These are phyloP conservation scores for Cytospora piceae DNA, from an alignment of 2,329 filamentous ascomycete genomes.

Conservation along the genomic window DNA sequence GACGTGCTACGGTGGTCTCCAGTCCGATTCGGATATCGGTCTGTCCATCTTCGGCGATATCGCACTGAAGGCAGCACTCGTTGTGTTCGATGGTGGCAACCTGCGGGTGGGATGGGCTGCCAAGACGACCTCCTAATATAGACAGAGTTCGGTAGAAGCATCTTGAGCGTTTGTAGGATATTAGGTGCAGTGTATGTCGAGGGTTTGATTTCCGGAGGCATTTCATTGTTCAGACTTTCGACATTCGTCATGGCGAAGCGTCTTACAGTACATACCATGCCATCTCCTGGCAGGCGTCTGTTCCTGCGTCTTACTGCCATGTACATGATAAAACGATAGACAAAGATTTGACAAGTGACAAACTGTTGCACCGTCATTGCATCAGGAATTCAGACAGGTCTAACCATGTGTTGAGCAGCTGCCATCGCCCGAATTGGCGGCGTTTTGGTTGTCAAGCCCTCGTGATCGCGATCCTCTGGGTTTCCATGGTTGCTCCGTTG, in stretches of 20 bases:
- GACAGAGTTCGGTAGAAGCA: background rate
- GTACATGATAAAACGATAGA: background rate
- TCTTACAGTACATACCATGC: background rate
- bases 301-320: background rate
- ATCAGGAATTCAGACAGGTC: background rate
- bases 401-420: background rate
- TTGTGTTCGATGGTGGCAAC: slow-evolving; percentile 41
- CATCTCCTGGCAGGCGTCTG: background rate
- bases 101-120: slow-evolving; percentile 47
- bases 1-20: slow-evolving; percentile 42
- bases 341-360: background rate
- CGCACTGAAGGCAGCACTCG: slow-evolving; percentile 38
- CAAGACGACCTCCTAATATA: slow-evolving; percentile 32
- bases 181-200: background rate
- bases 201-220: background rate
- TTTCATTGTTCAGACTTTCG: background rate
- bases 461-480: background rate
- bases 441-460: background rate
- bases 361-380: background rate
- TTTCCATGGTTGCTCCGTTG: background rate
- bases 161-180: background rate
- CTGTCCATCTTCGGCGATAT: slow-evolving; percentile 39
- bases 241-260: background rate
- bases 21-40: slow-evolving; percentile 36
- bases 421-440: background rate